phyloP scores from a whole-genome alignment of 441 rosid genomes.

The Sinapis alba region DNA sequence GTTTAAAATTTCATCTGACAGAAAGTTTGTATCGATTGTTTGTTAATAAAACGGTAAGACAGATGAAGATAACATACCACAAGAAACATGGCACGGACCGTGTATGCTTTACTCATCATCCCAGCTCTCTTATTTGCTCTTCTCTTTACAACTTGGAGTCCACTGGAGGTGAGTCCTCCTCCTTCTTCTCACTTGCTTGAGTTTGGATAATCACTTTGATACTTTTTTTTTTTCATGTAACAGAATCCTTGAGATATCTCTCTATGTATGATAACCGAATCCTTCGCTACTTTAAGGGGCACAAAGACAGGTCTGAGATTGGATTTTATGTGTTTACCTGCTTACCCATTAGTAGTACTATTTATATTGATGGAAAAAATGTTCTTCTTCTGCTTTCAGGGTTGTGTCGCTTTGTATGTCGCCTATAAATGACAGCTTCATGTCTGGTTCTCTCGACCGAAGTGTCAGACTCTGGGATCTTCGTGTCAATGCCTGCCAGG shows the following conservation, averaged over 20 bases:
- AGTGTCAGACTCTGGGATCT: slow-evolving; percentile 98
- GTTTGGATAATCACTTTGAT: slow-evolving; percentile 12
- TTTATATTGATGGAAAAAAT: background rate
- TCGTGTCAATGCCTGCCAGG: slow-evolving; percentile 98
- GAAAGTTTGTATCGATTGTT: too few relatives aligned
- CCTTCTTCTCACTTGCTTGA: slow-evolving; percentile 15
- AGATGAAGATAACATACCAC: slow-evolving; percentile 91
- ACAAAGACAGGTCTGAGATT: slow-evolving; percentile 75
- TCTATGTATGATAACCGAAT: slow-evolving; percentile 94
- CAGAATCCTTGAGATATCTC: slow-evolving; percentile 84
- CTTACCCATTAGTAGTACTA: background rate
- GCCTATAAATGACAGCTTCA: slow-evolving; percentile 94
- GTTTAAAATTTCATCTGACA: too few relatives aligned
- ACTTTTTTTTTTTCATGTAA: slow-evolving; percentile 26
- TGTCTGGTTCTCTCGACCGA: slow-evolving; percentile 95
- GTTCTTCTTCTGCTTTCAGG: slow-evolving; percentile 47
- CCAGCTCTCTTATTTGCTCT: slow-evolving; percentile 90
- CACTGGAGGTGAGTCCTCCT: slow-evolving; percentile 66
- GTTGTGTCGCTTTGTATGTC: slow-evolving; percentile 97
- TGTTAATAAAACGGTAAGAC: slow-evolving; percentile 56
- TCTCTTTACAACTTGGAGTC: slow-evolving; percentile 74
- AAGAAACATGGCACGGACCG: slow-evolving; percentile 91
- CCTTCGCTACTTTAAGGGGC: slow-evolving; percentile 97
- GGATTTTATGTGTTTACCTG: background rate
- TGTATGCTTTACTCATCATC: slow-evolving; percentile 96